phyloP scores from a whole-genome alignment of 495 filamentous ascomycete genomes.

The Glarea lozoyensis region DNA sequence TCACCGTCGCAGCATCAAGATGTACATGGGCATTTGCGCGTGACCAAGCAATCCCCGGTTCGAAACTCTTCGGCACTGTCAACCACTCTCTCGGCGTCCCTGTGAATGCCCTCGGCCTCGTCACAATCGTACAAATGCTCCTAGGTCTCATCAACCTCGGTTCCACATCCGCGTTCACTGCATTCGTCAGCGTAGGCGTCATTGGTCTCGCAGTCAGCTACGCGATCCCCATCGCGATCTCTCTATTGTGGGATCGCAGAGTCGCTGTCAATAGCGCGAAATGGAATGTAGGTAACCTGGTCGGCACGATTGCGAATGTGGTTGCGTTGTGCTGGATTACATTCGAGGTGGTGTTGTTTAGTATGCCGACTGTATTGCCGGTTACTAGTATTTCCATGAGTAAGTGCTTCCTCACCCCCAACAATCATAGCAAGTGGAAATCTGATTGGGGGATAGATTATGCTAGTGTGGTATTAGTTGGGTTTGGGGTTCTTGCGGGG shows the following conservation, averaged over 20 bases:
- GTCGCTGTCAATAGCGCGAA: slow-evolving; percentile 13
- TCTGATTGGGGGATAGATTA: no score
- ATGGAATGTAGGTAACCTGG: slow-evolving; percentile 17
- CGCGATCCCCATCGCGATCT: slow-evolving; percentile 34
- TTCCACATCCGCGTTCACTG: slow-evolving; percentile 36
- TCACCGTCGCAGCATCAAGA: slow-evolving; percentile 43
- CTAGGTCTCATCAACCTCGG: slow-evolving; percentile 46
- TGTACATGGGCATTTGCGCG: slow-evolving; percentile 40
- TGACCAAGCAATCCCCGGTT: slow-evolving; percentile 31
- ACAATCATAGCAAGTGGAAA: no score
- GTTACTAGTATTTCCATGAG: slow-evolving; percentile 33
- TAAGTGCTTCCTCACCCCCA: no score
- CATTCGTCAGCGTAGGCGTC: slow-evolving; percentile 39
- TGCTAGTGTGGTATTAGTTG: slow-evolving; percentile 23
- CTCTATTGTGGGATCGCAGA: slow-evolving; percentile 30
- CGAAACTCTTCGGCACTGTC: slow-evolving; percentile 25
- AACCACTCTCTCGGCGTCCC: slow-evolving; percentile 35
- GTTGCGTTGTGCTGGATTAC: slow-evolving; percentile 18
- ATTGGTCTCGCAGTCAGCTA: slow-evolving; percentile 43
- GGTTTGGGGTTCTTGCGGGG: slow-evolving; percentile 31
- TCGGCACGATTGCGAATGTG: slow-evolving; percentile 20
- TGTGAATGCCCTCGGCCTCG: slow-evolving; percentile 34
- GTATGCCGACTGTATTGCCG: slow-evolving; percentile 29
- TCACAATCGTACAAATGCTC: slow-evolving; percentile 27
- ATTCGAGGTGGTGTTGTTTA: slow-evolving; percentile 21